Conservation (phyloP, 1,284 basidiomycete species). For the Ganoderma leucocontextum region DNA sequence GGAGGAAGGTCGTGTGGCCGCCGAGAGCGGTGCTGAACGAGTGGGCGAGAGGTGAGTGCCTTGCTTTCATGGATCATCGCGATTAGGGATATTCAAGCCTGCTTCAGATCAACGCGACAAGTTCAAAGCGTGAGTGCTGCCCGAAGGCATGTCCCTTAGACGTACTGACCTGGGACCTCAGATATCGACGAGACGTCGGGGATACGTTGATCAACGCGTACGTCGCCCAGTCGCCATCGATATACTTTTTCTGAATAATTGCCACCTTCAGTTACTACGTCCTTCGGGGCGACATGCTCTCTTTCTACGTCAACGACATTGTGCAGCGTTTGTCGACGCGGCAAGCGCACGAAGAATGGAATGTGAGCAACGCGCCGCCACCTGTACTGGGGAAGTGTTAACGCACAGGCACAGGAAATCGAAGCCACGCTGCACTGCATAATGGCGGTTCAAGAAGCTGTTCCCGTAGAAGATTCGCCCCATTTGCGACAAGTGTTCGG, state of each 20-base stretch:
- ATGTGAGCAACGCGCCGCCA: slow-evolving; percentile 55
- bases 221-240: slow-evolving; percentile 40
- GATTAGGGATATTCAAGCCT: background rate
- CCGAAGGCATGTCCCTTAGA: background rate
- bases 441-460: slow-evolving; percentile 85
- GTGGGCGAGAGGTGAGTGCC: slow-evolving; percentile 73
- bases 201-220: slow-evolving; percentile 92
- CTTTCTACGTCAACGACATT: slow-evolving; percentile 70
- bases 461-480: slow-evolving; percentile 76
- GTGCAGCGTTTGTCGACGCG: slow-evolving; percentile 56
- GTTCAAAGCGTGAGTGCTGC: slow-evolving; percentile 69
- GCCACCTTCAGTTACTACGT: slow-evolving; percentile 77
- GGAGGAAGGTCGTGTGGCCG: slow-evolving; percentile 81
- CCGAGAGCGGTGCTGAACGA: slow-evolving; percentile 49
- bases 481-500: slow-evolving; percentile 77
- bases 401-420: slow-evolving; percentile 62
- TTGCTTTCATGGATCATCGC: slow-evolving; percentile 9
- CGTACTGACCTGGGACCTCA: slow-evolving; percentile 38
- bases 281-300: slow-evolving; percentile 82
- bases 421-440: slow-evolving; percentile 88
- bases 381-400: background rate
- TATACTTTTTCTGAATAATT: background rate
- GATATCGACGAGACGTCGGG: slow-evolving; percentile 88
- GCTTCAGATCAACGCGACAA: slow-evolving; percentile 74
- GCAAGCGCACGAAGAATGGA: slow-evolving; percentile 62